Evolutionary conservation across 768 basidiomycete genomes (phyloP).

Genomic region (Leccinum fibrillosum): DNA sequence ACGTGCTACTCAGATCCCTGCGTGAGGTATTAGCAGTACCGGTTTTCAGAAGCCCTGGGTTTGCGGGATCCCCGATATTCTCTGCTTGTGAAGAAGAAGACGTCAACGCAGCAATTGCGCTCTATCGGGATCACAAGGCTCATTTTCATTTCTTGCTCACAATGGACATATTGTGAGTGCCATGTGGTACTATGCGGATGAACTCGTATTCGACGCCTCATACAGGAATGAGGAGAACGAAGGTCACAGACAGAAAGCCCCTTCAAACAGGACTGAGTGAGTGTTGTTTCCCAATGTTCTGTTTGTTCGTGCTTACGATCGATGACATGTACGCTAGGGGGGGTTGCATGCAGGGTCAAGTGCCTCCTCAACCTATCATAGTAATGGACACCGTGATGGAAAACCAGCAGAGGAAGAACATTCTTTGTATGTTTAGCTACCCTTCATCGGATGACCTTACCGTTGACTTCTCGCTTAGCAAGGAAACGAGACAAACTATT

Average conservation of each 20-base stretch:
- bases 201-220: not conserved
- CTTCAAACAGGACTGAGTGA: not conserved
- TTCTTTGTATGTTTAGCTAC: conserved; percentile 1
- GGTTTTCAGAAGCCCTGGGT: not conserved
- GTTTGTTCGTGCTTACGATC: too few species aligned
- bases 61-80: not conserved
- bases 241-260: too few species aligned
- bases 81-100: not conserved
- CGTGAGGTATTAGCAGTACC: not conserved
- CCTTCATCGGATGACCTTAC: not conserved
- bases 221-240: conserved; percentile 2
- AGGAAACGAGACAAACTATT: not conserved
- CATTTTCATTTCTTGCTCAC: conserved; percentile 12
- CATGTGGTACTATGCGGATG: not conserved
- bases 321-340: not conserved
- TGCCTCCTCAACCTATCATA: not conserved
- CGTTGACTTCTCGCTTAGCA: not conserved
- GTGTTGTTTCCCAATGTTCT: not conserved
- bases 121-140: conserved; percentile 1
- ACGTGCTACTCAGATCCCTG: not conserved
- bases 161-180: conserved; percentile 11
- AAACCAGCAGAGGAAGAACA: not conserved
- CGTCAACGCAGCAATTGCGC: not conserved
- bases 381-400: not conserved
- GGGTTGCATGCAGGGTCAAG: not conserved